A percentile compares a stretch with the other conserved stretches of the same genome.
These are phyloP conservation scores for Manihot esculenta DNA, from an alignment of 441 rosid species.

Conservation along the genomic window DNA sequence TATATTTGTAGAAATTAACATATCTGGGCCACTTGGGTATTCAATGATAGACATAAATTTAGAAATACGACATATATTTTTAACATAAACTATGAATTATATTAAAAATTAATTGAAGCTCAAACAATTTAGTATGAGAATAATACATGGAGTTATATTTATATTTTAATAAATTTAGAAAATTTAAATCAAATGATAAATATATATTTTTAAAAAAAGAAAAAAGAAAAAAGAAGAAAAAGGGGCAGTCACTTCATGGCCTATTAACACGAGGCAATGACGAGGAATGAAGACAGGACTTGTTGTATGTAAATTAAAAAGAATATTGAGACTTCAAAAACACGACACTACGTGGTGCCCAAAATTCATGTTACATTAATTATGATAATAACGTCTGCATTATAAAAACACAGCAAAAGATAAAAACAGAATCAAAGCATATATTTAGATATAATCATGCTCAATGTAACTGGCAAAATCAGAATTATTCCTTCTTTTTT, in stretches of 20 bases:
- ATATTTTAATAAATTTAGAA: background rate
- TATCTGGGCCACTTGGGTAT: too few relatives aligned
- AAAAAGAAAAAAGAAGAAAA: background rate
- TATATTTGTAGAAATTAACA: too few relatives aligned
- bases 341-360: background rate
- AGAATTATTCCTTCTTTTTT: background rate
- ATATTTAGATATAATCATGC: background rate
- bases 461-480: conserved; percentile 2
- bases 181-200: background rate
- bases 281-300: background rate
- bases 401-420: background rate
- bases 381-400: background rate
- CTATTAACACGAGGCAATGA: too few relatives aligned
- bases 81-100: too few relatives aligned
- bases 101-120: too few relatives aligned
- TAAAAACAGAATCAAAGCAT: conserved; percentile 25
- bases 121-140: too few relatives aligned
- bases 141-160: too few relatives aligned
- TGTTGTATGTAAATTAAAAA: background rate
- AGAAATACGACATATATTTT: too few relatives aligned
- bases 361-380: background rate
- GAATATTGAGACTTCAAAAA: conserved; percentile 1
- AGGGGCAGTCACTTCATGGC: too few relatives aligned
- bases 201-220: background rate
- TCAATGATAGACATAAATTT: too few relatives aligned